Evolutionary conservation across 1,139 yeast species (phyloP), one percentile per base, ranked within the genome.

Genomic region (Candida sp.): DNA sequence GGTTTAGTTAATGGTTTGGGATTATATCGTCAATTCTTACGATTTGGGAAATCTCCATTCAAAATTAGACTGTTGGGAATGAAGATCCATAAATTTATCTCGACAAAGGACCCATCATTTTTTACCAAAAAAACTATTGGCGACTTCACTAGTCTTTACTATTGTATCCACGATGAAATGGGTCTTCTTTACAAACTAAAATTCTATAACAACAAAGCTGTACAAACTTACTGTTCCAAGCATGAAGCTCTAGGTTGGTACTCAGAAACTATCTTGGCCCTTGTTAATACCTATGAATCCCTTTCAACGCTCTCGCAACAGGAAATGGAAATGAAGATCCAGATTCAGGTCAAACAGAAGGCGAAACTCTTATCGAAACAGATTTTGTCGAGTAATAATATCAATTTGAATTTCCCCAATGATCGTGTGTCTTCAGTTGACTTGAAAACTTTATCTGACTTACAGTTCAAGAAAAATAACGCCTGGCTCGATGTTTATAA

Each of bases 11-110:
- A 61, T 19, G 81, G 81, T 23, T 63, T 85, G 39, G 73, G 82
- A 5, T 67, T 77, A 32, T 86, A 82, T 59, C 73, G 95, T 60
- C 90, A 84, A 56, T 73, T 82, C 47, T 64, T 85, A 48, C 70
- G 95, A 53, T 84, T 84, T 50, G 93, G 93, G 36, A 81, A 82
- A 43, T 74, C 87, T 11, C 90, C 90, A 2, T 82, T 84, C 59
- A 68, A 85, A 48, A 41, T 79, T 5, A 55, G 69, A 42, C 60
- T 58, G 32, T 49, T 73, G 11, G 36, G 54, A 27, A 47, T 45
- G 21, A 67, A 63, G 47, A 36, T 71, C n/a, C 23, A 35, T 11
- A 35, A 41, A 6, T 49, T 47, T 27, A 35, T 53, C 22, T 25
- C 36, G n/a, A 44, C 45, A n/a, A 41, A 52, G 25, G 46, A 50